Base-by-base conservation (phyloP, 2,329 filamentous ascomycete species). In the Colletotrichum incanum region DNA sequence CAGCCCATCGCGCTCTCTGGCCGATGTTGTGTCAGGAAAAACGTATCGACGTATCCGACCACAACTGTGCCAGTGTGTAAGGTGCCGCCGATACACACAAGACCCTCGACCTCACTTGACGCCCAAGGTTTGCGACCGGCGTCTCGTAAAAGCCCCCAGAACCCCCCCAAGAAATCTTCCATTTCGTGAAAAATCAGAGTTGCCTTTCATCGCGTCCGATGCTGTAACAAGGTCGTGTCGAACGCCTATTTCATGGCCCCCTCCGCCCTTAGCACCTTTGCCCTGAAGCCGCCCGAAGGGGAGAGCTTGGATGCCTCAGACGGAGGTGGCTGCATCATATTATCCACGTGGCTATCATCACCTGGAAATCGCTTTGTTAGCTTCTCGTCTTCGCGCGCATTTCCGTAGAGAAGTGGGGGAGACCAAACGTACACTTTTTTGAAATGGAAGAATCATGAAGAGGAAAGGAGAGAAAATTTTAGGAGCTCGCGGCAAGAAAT, bases 331-430 rank as follows among this genome's bases (percentile, higher is more conserved):
- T 83, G 82, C 87, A 88, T 98, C 96, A 97, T 94, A 91, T 91
- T 87, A 84, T 91, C 92, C 96, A 98, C 96, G 91, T 94, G 91
- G 94, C 94, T 98, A 97, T 99, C 96, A 98, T 99, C 96, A 98
- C 97, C 95, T 98, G 80, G 3, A 62, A 61, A 76, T 76, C 65
- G 78, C 85, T 72, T 55, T 71, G 66, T 68, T 66, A 63, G 58
- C 34, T 39, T 47, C 41, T 47, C 23, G n/a, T 5, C 31, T 37
- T 52, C 3, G 18, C 9, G 37, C 34, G 68, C 60, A 62, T 65
- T 68, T 66, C 66, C 49, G 69, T 70, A 72, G 54, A 45, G 65
- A 58, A 12, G 31, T 39, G 28, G 61, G 50, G 71, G 66, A 55
- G 68, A 91, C 18, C 66, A 70, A 65, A 70, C 95, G 90, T 88